Evolutionary conservation across 2,329 filamentous ascomycete genomes (phyloP), one percentile per base, ranked within the genome.

Genomic region (Nemania sp.): DNA sequence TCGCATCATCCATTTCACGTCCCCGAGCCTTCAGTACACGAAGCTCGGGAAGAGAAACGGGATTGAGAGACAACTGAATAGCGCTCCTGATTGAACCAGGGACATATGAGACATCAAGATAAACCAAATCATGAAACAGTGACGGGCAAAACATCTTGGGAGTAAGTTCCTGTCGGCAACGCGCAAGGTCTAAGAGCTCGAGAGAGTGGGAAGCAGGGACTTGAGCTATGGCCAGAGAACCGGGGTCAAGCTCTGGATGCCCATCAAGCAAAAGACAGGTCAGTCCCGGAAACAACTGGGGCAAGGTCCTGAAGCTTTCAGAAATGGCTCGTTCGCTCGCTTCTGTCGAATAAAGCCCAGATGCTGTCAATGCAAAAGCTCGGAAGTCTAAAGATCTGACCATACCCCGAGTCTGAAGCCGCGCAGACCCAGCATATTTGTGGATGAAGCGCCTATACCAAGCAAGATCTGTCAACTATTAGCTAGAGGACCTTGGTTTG

Each of bases 71-170:
- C 0, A 75, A 71, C 13, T 79, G 76, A 5, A 82, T 65, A 0
- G 84, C 72, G 18, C 77, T 72, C 49, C 73, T 76, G 11, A 86
- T 72, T 0, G 84, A 85, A 0, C 84, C 85, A 0, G 82, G 82
- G n/a, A 84, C 72, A 22, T 80, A 77, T 0, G 86, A 88, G 8
- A 87, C 68, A 64, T 89, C 87, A 3, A 89, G 80, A 68, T 86
- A 89, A 5, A 86, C 79, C 38, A 89, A 70, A 13, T 76, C 74
- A 3, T 76, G 75, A 58, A 86, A 77, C 49, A 78, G 77, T 0
- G 73, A 64, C 1, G 77, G 76, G 1, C 61, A 70, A 66, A 85
- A 84, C 66, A 86, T 81, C 15, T 70, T 77, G 15, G 72, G 69
- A 0, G 82, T 80, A 15, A 87, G 74, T 58, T 81, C 80, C 18